Percentiles rank a stretch among this genome's conserved stretches.
These are phyloP conservation scores for Tricholoma bakamatsutake DNA, from an alignment of 768 basidiomycete species.

Conservation along the genomic window DNA sequence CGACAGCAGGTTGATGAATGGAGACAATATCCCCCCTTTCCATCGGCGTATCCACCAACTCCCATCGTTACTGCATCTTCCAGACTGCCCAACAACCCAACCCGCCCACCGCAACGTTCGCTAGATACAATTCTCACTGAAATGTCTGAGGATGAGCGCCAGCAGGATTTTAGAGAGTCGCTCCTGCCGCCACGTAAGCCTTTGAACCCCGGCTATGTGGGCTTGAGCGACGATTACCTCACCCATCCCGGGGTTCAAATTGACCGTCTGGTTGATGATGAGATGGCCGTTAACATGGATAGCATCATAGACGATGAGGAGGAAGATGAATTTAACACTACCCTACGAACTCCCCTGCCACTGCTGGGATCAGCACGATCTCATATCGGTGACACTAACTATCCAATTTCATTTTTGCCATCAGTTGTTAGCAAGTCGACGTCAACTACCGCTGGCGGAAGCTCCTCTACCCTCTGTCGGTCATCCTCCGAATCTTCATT, in stretches of 20 bases:
- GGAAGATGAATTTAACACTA: slow-evolving; percentile 62
- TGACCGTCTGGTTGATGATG: slow-evolving; percentile 10
- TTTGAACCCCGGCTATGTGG: slow-evolving; percentile 51
- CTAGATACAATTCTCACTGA: slow-evolving; percentile 20
- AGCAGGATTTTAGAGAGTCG: slow-evolving; percentile 66
- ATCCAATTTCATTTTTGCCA: slow-evolving; percentile 13
- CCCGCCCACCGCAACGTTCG: slow-evolving; percentile 2
- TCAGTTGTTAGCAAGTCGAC: slow-evolving; percentile 25
- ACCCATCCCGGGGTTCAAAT: slow-evolving; percentile 35
- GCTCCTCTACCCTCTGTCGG: slow-evolving; percentile 31
- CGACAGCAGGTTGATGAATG: slow-evolving; percentile 48
- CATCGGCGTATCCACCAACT: slow-evolving; percentile 72
- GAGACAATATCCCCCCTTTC: slow-evolving; percentile 68
- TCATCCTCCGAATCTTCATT: slow-evolving; percentile 37
- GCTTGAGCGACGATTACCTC: slow-evolving; percentile 52
- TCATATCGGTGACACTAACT: slow-evolving; percentile 5
- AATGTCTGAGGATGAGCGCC: slow-evolving; percentile 34
- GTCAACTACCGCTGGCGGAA: slow-evolving; percentile 33
- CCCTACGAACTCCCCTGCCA: slow-evolving; percentile 56
- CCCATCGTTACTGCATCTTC: slow-evolving; percentile 39
- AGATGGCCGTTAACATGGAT: slow-evolving; percentile 26
- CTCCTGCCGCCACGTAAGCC: slow-evolving; percentile 63
- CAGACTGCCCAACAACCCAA: slow-evolving; percentile 15
- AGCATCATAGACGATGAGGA: slow-evolving; percentile 34
- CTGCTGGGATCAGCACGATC: slow-evolving; percentile 6